Evolutionary conservation across 371 early-diverging fungal species (phyloP).

Genomic region (Phascolomyces articulosus): DNA sequence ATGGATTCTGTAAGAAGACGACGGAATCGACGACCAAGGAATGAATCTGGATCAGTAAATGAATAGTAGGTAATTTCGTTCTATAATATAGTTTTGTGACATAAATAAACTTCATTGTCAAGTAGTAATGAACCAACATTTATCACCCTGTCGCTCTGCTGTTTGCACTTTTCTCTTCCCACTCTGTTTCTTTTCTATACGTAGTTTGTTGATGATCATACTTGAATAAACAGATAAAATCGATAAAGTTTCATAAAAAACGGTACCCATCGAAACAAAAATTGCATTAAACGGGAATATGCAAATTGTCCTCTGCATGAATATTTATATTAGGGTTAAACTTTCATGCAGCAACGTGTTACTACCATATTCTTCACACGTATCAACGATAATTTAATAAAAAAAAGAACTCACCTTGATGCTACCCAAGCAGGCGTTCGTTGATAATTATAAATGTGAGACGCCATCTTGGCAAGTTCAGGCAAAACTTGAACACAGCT

Average conservation of each 20-base stretch:
- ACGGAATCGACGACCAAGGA: neutral
- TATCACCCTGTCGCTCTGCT: conserved; percentile 21
- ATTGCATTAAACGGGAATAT: conserved; percentile 11
- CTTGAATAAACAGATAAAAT: conserved; percentile 16
- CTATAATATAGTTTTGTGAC: too few species aligned
- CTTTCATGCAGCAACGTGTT: too few species aligned
- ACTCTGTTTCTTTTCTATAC: too few species aligned
- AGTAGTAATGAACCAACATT: conserved; percentile 16
- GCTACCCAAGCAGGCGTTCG: conserved; percentile 62
- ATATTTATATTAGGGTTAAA: conserved; percentile 1
- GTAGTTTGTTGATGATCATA: too few species aligned
- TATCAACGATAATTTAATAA: conserved; percentile 38
- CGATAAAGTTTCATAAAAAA: conserved; percentile 23
- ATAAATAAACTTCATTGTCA: too few species aligned
- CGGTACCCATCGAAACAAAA: conserved; percentile 21
- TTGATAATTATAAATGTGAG: conserved; percentile 52
- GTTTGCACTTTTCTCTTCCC: too few species aligned
- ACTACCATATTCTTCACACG: conserved; percentile 1
- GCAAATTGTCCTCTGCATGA: conserved; percentile 8
- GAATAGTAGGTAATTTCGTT: too few species aligned
- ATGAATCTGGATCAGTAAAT: too few species aligned
- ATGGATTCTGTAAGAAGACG: neutral
- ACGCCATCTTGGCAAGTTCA: conserved; percentile 41
- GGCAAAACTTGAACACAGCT: conserved; percentile 59
- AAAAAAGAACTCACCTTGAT: too few species aligned